Base-by-base conservation (phyloP, 345 rosid species). In the Draba incana region DNA sequence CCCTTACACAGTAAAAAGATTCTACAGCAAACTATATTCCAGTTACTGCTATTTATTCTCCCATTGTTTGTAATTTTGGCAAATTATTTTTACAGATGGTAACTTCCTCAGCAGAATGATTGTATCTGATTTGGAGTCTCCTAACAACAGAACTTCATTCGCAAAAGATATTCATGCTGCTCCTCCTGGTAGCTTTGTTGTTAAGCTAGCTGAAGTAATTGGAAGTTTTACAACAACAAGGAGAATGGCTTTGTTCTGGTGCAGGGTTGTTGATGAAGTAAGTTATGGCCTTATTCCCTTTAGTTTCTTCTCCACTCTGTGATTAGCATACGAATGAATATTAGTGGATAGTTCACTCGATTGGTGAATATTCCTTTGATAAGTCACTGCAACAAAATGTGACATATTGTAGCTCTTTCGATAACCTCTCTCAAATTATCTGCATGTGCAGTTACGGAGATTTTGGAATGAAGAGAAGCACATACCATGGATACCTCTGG, bases 171-270 rank as follows among this genome's bases (percentile, higher is more conserved):
- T 90, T 74, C 96, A 86, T 74, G 96, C 88, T 62, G 87, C 92
- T 76, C 99, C 99, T 59, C 82, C 86, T 61, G 80, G 72, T 62
- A 82, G 92, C 75, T 80, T 94, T 74, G 58, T 94, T 71, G 91
- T 84, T 61, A 88, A 91, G 82, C 67, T 94, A 69, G 84, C 99
- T 75, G 99, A 91, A 83, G 91, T 94, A 62, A 83, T 91, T 75
- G 99, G 99, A 71, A 87, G 86, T 75, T 86, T 91, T 79, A 87
- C 80, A 82, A 82, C 88, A 49, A 71, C 88, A 69, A 80, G 76
- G 70, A 81, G 79, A 79, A 89, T 91, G 99, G 89, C 88, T 51
- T 74, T 87, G 65, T 78, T 94, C 75, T 94, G 99, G 99, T 75
- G 80, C 86, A 87, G 62, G 78, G 83, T 87, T 65, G 89, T 94